Evolutionary conservation across 192 early-diverging fungal species (phyloP).

Genomic region (Gigaspora rosea): DNA sequence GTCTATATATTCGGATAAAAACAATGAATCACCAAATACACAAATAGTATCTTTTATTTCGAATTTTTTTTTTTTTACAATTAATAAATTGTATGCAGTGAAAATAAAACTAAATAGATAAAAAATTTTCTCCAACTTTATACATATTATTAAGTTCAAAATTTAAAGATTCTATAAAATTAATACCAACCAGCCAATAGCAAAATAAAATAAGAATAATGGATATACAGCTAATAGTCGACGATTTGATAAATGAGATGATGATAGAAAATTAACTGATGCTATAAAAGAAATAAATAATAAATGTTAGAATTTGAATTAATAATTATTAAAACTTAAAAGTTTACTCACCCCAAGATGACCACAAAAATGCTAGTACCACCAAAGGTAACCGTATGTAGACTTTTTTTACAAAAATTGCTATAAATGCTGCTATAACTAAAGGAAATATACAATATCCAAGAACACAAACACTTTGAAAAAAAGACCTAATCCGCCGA

Average conservation of each 20-base stretch:
- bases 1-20: too few relatives aligned
- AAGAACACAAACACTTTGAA: conserved; percentile 94
- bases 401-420: conserved; percentile 65
- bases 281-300: conserved; percentile 52
- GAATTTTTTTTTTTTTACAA: too few relatives aligned
- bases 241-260: conserved; percentile 83
- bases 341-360: conserved; percentile 69
- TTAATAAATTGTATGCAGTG: too few relatives aligned
- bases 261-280: conserved; percentile 87
- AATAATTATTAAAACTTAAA: too few relatives aligned
- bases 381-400: conserved; percentile 76
- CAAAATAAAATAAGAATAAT: conserved; percentile 92
- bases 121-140: too few relatives aligned
- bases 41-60: too few relatives aligned
- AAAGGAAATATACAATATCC: conserved; percentile 97
- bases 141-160: too few relatives aligned
- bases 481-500: conserved; percentile 74
- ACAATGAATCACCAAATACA: too few relatives aligned
- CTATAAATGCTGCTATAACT: conserved; percentile 74
- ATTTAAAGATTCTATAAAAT: conserved; percentile 36
- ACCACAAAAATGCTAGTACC: conserved; percentile 81
- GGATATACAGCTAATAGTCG: conserved; percentile 90
- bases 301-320: too few relatives aligned
- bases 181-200: conserved; percentile 92
- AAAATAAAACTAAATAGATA: too few relatives aligned